Evolutionary conservation across 129 eudicot genomes (phyloP).

Genomic region (Saposhnikovia divaricata): DNA sequence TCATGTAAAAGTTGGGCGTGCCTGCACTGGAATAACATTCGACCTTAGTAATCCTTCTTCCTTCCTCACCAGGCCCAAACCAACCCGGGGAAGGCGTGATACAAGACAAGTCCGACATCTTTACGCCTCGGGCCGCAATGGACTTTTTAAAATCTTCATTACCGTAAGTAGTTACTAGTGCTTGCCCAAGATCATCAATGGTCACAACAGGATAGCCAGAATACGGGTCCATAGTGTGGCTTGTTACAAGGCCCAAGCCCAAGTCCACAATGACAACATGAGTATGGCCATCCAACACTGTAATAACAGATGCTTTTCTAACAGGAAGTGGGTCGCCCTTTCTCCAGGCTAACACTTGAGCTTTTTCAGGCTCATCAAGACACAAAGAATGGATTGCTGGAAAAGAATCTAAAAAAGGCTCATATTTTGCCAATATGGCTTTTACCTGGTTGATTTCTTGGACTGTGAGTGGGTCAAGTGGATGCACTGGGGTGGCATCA

Average conservation of each 20-base stretch:
- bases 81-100: constrained; percentile 83
- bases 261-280: constrained; percentile 62
- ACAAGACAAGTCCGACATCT: constrained; percentile 71
- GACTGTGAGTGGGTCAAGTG: constrained; percentile 86
- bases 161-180: constrained; percentile 50
- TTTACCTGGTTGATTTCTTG: constrained; percentile 47
- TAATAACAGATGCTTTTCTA: constrained; percentile 63
- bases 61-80: constrained; percentile 70
- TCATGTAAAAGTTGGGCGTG: constrained; percentile 86
- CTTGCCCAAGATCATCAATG: constrained; percentile 63
- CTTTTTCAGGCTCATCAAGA: constrained; percentile 72
- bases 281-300: constrained; percentile 40
- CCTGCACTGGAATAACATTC: constrained; percentile 69
- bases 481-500: constrained; percentile 63
- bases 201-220: constrained; percentile 96
- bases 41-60: constrained; percentile 63
- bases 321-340: constrained; percentile 50
- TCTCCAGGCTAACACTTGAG: constrained; percentile 41
- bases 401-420: constrained; percentile 31
- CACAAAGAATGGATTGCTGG: constrained; percentile 66
- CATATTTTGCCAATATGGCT: constrained; percentile 26
- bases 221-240: constrained; percentile 22
- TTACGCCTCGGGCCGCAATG: constrained; percentile 68
- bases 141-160: constrained; percentile 71
- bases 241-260: constrained; percentile 29